Evolutionary conservation across 2,329 filamentous ascomycete species (phyloP), one percentile per base, ranked within the genome.

Genomic region (Parafenestella ontariensis): DNA sequence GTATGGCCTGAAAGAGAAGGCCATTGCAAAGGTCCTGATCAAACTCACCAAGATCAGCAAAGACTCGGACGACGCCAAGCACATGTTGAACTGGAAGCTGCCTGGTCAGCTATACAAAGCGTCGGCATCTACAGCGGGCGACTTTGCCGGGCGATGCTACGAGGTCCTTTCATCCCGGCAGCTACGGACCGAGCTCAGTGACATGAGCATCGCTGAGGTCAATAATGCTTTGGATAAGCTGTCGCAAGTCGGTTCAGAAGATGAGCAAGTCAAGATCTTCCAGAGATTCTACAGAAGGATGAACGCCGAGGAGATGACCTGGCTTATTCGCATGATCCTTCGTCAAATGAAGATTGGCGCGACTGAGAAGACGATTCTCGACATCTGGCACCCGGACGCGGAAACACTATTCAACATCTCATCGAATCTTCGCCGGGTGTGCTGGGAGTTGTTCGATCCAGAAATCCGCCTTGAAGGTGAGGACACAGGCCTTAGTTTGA

Each of bases 1-100:
- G 81, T 99, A 98, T 69, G 92, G 94, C 0, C 81, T 99, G 36
- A 98, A 98, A 72, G 95, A 99, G 79, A 93, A 89, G 72, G 86
- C 88, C 5, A 92, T 99, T 55, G 94, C 89, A 9, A 96, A 92
- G 71, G 79, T 98, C 18, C 81, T 98, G n/a, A 90, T 97, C 54
- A 94, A 92, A 71, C 84, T 96, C 34, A 89, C 96, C 82, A 94
- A 93, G 71, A 96, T 99, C 66, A 89, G 93, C 78, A 91, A 89
- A 67, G 88, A 93, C 66, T 96, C 92, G 0, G 91, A 96, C 59
- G 94, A 98, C 78, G 94, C 89, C 0, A 89, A 89, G 70, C 92
- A 86, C 60, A 81, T 99, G 21, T 76, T 96, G 49, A 91, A 96
- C 61, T 99, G 95, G 95, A 98, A 96, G 75, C 79, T 96, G 0